These are phyloP conservation scores for Seiridium unicorne DNA, from an alignment of 2,329 filamentous ascomycete genomes.

Conservation along the genomic window DNA sequence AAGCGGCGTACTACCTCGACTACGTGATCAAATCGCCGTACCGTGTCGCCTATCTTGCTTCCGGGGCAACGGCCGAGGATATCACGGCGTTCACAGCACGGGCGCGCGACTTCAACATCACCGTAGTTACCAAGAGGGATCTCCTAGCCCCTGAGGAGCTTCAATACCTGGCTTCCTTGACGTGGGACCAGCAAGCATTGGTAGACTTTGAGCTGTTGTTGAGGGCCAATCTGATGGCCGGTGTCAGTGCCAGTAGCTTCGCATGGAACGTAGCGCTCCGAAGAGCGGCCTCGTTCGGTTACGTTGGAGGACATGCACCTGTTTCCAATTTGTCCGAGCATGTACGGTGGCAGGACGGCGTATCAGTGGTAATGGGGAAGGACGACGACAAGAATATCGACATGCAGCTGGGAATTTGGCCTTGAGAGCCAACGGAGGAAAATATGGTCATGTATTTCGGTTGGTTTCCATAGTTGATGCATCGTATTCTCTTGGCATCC, in stretches of 20 bases:
- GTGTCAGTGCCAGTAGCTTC: conserved; percentile 42
- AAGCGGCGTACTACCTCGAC: conserved; percentile 29
- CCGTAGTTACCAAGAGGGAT: conserved; percentile 40
- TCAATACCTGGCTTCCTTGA: conserved; percentile 31
- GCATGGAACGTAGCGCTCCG: conserved; percentile 45
- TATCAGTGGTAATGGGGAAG: conserved; percentile 7
- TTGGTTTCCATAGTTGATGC: too few relatives aligned
- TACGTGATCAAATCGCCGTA: conserved; percentile 25
- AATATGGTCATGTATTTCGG: too few relatives aligned
- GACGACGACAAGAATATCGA: conserved; percentile 1
- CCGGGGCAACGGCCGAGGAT: conserved; percentile 34
- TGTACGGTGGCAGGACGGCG: conserved; percentile 26
- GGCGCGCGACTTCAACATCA: conserved; percentile 33
- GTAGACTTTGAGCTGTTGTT: conserved; percentile 50
- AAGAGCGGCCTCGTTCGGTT: conserved; percentile 27
- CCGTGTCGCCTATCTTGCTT: conserved; percentile 39
- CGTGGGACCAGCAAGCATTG: conserved; percentile 47
- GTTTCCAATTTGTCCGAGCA: neutral
- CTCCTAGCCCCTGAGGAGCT: conserved; percentile 37
- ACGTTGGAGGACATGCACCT: neutral
- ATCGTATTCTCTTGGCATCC: too few relatives aligned
- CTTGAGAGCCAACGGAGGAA: neutral
- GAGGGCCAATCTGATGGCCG: conserved; percentile 40
- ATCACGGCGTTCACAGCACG: conserved; percentile 32
- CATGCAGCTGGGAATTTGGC: conserved; percentile 12